Base-by-base conservation (phyloP, 2,329 filamentous ascomycete genomes). In the Westerdykella sp. region DNA sequence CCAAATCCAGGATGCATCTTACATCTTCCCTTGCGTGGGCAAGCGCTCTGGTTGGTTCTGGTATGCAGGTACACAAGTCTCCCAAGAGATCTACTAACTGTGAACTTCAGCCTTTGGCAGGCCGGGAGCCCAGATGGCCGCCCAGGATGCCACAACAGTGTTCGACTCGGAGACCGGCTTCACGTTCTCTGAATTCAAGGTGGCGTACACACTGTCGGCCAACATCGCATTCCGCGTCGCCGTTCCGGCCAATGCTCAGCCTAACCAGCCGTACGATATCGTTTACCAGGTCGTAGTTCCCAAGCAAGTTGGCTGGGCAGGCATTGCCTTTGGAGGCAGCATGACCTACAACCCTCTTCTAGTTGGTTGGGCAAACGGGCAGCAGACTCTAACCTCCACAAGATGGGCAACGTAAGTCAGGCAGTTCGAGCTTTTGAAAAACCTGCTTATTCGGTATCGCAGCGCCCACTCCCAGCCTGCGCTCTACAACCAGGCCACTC, bases 281-380 rank as follows among this genome's bases (percentile, higher is more conserved):
- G 60, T 64, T 7, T 40, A 63, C 11, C 60, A 64, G 44, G 53
- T 59, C 25, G 47, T 61, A 16, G 56, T 55, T 5, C 58, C 59
- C 1, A 56, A 40, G 23, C 41, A 45, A 4, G 52, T 62, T 5
- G 60, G 59, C 13, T 64, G 60, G 60, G 53, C 48, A 23, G 60
- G 58, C 3, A 47, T 64, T 1, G 59, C 59, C 1, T 63, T 56
- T 55, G 60, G 59, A 15, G 59, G 59, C 12, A 58, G 43, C 37
- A 64, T 64, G 60, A 34, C 58, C n/a, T 49, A 49, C 14, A 63
- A 62, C 41, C 60, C 60, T 12, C 51, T 64, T 9, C 59, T 56
- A 1, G 58, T 64, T 1, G 47, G 49, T 0, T 64, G 61, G 43
- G 53, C 56, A 16, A 64, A 60, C 28, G 57, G 58, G 4, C 44